phyloP scores from a whole-genome alignment of 192 early-diverging fungal genomes.

The Radiomyces spectabilis region DNA sequence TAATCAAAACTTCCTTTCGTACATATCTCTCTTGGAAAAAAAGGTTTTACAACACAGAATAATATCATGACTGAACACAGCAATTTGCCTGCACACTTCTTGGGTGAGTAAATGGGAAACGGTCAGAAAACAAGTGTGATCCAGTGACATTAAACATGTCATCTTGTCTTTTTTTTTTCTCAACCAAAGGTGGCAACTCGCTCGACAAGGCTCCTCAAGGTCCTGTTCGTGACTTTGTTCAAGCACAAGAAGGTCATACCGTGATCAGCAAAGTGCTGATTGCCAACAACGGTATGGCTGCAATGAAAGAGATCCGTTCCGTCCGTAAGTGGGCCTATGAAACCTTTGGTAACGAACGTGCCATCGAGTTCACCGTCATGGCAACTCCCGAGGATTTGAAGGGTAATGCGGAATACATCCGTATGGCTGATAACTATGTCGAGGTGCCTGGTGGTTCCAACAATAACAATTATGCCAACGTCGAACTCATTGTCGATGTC shows the following conservation, averaged over 20 bases:
- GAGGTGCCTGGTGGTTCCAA: slow-evolving; percentile 96
- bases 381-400: slow-evolving; percentile 96
- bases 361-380: slow-evolving; percentile 97
- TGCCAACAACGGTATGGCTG: slow-evolving; percentile 99
- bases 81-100: slow-evolving; percentile 12
- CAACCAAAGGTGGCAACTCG: slow-evolving; percentile 58
- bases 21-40: too few species aligned
- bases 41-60: too few species aligned
- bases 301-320: slow-evolving; percentile 97
- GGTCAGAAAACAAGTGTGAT: neutral
- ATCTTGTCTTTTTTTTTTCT: neutral
- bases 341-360: slow-evolving; percentile 93
- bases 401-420: slow-evolving; percentile 97
- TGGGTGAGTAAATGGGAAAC: slow-evolving; percentile 3
- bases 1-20: too few species aligned
- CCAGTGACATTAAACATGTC: neutral
- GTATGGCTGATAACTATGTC: slow-evolving; percentile 98
- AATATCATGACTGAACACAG: slow-evolving; percentile 10
- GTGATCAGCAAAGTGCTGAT: slow-evolving; percentile 94
- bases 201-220: slow-evolving; percentile 55
- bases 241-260: slow-evolving; percentile 70
- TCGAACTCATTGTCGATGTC: slow-evolving; percentile 96
- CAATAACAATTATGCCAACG: slow-evolving; percentile 99
- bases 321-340: slow-evolving; percentile 98
- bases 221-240: slow-evolving; percentile 68